phyloP scores from a whole-genome alignment of 192 early-diverging fungal genomes.

The Phlyctochytrium arcticum region DNA sequence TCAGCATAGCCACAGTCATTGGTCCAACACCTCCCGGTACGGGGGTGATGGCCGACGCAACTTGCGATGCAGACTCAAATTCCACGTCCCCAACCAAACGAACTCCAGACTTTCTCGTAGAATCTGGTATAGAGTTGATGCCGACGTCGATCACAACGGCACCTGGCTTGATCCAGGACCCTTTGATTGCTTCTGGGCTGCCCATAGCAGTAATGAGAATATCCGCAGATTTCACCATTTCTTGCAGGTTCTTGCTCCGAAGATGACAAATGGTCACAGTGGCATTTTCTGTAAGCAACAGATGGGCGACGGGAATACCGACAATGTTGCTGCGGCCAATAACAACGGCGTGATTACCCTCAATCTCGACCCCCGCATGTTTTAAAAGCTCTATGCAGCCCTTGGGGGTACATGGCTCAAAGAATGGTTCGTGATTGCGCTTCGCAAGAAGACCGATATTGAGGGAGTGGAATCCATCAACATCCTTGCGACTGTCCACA shows the following conservation, averaged over 20 bases:
- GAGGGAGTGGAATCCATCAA: constrained; percentile 94
- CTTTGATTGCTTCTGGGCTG: constrained; percentile 71
- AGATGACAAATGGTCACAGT: constrained; percentile 97
- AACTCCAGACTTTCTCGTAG: constrained; percentile 83
- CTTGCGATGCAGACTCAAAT: constrained; percentile 59
- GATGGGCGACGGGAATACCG: constrained; percentile 76
- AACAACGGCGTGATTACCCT: constrained; percentile 88
- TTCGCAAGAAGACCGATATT: constrained; percentile 92
- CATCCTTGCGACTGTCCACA: constrained; percentile 84
- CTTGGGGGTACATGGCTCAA: constrained; percentile 94
- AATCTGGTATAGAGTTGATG: constrained; percentile 82
- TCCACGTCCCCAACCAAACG: constrained; percentile 95
- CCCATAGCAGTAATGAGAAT: constrained; percentile 91
- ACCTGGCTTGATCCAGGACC: constrained; percentile 92
- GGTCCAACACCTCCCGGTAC: constrained; percentile 99
- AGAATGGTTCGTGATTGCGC: constrained; percentile 69
- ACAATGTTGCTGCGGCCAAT: constrained; percentile 97
- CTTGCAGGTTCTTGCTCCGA: constrained; percentile 67
- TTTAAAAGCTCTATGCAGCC: constrained; percentile 84
- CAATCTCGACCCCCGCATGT: constrained; percentile 66
- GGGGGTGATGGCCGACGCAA: constrained; percentile 87
- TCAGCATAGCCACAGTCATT: constrained; percentile 98
- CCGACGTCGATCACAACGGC: constrained; percentile 97
- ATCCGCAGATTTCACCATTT: constrained; percentile 78
- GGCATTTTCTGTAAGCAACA: constrained; percentile 77